Conservation (phyloP, 108 stramenopile species). For the Conticribra weissflogii region DNA sequence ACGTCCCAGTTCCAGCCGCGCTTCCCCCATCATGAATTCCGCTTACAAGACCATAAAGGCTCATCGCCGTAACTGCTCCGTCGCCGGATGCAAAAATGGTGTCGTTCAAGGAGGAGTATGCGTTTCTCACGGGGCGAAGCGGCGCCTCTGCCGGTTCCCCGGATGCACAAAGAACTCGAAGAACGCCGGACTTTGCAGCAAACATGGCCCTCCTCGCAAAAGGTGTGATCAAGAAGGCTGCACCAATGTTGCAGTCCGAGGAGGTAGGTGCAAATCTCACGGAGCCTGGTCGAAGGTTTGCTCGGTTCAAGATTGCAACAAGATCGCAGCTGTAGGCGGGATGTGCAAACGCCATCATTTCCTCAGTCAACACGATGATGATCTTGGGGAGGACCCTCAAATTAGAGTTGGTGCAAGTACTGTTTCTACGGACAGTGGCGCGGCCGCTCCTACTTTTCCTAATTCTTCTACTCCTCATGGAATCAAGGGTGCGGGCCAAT, state of each 20-base stretch:
- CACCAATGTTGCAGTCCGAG: constrained; percentile 19
- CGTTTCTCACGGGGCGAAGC: constrained; percentile 29
- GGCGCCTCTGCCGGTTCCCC: constrained; percentile 18
- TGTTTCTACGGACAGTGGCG: too few species aligned
- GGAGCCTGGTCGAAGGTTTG: constrained; percentile 17
- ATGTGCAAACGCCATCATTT: constrained; percentile 7
- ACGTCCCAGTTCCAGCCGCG: too few species aligned
- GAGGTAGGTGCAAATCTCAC: constrained; percentile 21
- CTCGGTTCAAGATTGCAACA: background rate
- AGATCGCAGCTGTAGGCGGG: constrained; percentile 3
- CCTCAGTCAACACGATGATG: background rate
- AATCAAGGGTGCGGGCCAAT: too few species aligned
- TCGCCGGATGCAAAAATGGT: constrained; percentile 12
- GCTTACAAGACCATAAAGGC: background rate
- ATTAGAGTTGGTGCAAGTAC: background rate
- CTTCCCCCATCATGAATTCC: background rate
- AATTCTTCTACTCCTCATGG: too few species aligned
- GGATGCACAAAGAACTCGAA: constrained; percentile 24
- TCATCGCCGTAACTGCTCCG: constrained; percentile 6
- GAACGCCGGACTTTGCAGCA: constrained; percentile 17
- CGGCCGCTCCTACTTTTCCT: too few species aligned
- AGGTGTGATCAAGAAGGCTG: constrained; percentile 11
- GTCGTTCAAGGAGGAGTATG: constrained; percentile 27
- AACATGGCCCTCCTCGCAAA: constrained; percentile 27
- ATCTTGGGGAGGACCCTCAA: background rate